A percentile compares a stretch with the other conserved stretches of the same genome.
These are phyloP conservation scores for Candida lessepsii DNA, from an alignment of 805 yeast species.

Conservation along the genomic window DNA sequence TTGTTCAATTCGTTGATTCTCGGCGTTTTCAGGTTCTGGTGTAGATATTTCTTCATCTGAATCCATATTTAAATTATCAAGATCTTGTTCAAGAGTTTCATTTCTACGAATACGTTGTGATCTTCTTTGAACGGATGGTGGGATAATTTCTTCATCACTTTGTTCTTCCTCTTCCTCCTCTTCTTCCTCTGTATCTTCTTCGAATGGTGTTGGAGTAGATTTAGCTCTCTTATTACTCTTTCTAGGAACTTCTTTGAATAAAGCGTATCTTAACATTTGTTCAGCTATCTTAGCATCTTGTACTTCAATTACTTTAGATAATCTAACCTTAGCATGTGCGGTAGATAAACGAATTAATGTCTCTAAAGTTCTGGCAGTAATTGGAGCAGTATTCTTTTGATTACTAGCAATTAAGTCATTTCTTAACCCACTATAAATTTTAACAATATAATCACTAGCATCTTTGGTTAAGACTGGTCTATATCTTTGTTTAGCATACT, in stretches of 20 bases:
- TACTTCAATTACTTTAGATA: constrained; percentile 69
- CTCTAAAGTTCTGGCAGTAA: constrained; percentile 97
- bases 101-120: neutral
- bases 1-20: neutral
- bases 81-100: constrained; percentile 21
- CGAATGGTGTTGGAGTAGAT: constrained; percentile 19
- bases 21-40: constrained; percentile 18
- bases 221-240: constrained; percentile 35
- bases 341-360: constrained; percentile 92
- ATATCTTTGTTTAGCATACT: constrained; percentile 87
- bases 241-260: constrained; percentile 69
- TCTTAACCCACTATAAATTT: constrained; percentile 76
- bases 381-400: constrained; percentile 83
- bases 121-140: neutral
- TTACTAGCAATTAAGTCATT: constrained; percentile 63
- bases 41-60: constrained; percentile 19
- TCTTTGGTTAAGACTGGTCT: constrained; percentile 74
- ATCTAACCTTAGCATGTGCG: constrained; percentile 95
- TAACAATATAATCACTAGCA: constrained; percentile 80
- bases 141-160: constrained; percentile 30
- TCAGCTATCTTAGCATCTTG: constrained; percentile 87
- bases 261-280: constrained; percentile 76
- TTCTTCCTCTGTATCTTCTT: too few relatives aligned
- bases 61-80: constrained; percentile 29
- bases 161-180: constrained; percentile 33